phyloP scores from a whole-genome alignment of 495 filamentous ascomycete species.

The Penicillium salamii region DNA sequence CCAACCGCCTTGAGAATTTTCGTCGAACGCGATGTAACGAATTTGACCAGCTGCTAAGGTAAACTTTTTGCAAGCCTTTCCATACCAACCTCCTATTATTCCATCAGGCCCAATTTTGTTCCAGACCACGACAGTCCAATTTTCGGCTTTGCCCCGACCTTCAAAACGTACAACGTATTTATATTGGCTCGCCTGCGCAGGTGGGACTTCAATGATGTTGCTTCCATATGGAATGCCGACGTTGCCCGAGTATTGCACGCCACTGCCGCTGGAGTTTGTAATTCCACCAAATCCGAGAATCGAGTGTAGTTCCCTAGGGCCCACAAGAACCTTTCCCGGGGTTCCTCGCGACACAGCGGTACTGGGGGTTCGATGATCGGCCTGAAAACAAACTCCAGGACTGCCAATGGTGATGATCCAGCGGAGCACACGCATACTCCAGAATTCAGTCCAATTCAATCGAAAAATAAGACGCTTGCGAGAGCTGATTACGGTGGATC shows the following conservation, averaged over 20 bases:
- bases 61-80: conserved; percentile 38
- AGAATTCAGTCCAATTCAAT: too few relatives aligned
- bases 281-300: conserved; percentile 31
- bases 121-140: conserved; percentile 49
- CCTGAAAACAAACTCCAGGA: too few relatives aligned
- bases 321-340: too few relatives aligned
- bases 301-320: too few relatives aligned
- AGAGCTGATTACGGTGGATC: too few relatives aligned
- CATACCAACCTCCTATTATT: conserved; percentile 38
- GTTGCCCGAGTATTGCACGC: conserved; percentile 44
- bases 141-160: conserved; percentile 34
- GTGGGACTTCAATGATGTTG: conserved; percentile 48
- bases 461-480: too few relatives aligned
- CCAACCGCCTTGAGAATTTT: conserved; percentile 42
- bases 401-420: too few relatives aligned
- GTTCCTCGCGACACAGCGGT: too few relatives aligned
- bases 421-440: too few relatives aligned
- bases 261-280: conserved; percentile 25
- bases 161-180: conserved; percentile 47
- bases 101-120: conserved; percentile 48
- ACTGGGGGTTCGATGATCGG: too few relatives aligned
- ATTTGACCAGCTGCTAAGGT: conserved; percentile 40
- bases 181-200: conserved; percentile 32
- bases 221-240: conserved; percentile 49
- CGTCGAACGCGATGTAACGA: conserved; percentile 45